Percentiles rank a stretch among this genome's conserved stretches.
Conservation (phyloP, 768 basidiomycete genomes). For the Lentinula edodes region DNA sequence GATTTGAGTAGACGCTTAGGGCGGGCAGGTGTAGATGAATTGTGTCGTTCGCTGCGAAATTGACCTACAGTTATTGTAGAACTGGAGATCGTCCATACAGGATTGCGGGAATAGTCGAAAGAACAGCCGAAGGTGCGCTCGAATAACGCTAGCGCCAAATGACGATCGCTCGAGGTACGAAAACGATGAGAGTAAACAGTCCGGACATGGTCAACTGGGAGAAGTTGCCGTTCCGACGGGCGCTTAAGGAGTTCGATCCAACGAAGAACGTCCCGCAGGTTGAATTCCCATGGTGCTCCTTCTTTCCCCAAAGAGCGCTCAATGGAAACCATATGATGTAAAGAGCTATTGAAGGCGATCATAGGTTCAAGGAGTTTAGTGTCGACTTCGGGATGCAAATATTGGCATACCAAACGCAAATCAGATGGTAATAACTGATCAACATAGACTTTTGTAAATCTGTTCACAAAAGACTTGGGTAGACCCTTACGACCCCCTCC, state of each 20-base stretch:
- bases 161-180: constrained; percentile 64
- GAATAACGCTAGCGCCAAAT: constrained; percentile 46
- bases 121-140: constrained; percentile 40
- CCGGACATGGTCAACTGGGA: constrained; percentile 61
- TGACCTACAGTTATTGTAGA: constrained; percentile 63
- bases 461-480: constrained; percentile 95
- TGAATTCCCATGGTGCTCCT: constrained; percentile 97
- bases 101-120: constrained; percentile 18
- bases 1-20: constrained; percentile 51
- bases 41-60: constrained; percentile 34
- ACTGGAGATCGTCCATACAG: constrained; percentile 39
- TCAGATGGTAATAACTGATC: constrained; percentile 79
- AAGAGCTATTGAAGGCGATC: constrained; percentile 73
- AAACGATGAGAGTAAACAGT: constrained; percentile 85
- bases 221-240: constrained; percentile 21
- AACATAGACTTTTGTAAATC: constrained; percentile 96
- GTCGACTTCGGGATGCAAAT: constrained; percentile 62
- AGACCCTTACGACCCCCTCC: constrained; percentile 97
- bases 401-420: constrained; percentile 69
- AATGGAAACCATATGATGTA: constrained; percentile 63
- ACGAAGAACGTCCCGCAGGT: constrained; percentile 88
- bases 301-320: constrained; percentile 66
- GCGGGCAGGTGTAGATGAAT: constrained; percentile 28
- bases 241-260: constrained; percentile 63
- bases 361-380: constrained; percentile 55